Evolutionary conservation across 495 filamentous ascomycete species (phyloP).

Genomic region (Amniculicola lignicola): DNA sequence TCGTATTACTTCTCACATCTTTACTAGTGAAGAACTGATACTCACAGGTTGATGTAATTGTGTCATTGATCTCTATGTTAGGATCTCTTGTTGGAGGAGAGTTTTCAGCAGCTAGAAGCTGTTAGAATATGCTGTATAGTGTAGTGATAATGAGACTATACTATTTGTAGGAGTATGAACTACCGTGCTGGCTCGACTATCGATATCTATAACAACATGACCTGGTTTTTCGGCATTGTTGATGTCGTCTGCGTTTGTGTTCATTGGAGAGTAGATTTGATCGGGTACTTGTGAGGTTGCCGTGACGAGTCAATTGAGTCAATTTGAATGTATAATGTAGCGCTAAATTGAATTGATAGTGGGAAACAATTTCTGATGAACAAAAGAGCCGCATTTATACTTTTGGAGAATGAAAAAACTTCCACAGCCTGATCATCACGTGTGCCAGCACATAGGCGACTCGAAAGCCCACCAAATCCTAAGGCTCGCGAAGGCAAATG

Average conservation of each 20-base stretch:
- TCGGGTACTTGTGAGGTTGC: background rate
- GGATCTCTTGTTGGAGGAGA: background rate
- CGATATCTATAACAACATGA: slow-evolving; percentile 6
- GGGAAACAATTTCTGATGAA: background rate
- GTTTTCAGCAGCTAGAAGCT: background rate
- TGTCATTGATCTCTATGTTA: slow-evolving; percentile 10
- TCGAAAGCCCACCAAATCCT: too few relatives aligned
- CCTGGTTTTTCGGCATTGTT: background rate
- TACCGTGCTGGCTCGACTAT: slow-evolving; percentile 8
- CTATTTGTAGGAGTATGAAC: slow-evolving; percentile 1
- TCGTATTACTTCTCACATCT: background rate
- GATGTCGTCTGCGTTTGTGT: background rate
- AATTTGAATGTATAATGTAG: background rate
- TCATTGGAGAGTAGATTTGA: background rate
- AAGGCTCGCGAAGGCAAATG: background rate
- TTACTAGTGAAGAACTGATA: background rate
- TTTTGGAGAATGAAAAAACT: too few relatives aligned
- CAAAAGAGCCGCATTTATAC: too few relatives aligned
- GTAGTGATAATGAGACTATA: slow-evolving; percentile 3
- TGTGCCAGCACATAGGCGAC: too few relatives aligned
- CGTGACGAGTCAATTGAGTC: background rate
- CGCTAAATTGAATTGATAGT: background rate
- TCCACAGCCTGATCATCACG: too few relatives aligned
- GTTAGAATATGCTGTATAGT: background rate
- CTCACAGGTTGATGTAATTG: slow-evolving; percentile 20